Base-by-base conservation (phyloP, 2,329 filamentous ascomycete genomes). In the Bipolaris bicolor region DNA sequence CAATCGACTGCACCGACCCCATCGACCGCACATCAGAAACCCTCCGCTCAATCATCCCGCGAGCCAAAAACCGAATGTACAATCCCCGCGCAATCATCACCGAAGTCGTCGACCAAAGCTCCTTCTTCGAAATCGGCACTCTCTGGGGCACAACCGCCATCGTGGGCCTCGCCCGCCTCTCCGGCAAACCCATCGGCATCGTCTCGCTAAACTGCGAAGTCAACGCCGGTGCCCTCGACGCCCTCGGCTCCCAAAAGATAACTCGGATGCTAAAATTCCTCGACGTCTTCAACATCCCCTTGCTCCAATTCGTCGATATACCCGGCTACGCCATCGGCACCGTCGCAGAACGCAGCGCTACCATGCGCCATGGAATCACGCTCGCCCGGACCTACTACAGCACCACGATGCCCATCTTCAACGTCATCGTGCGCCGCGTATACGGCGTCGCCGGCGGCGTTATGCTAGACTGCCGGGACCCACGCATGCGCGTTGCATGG, bases 391-490 rank as follows among this genome's bases (percentile, higher is more conserved):
- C 86, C 0, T 89, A 89, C 68, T 88, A 84, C 68, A 82, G 82
- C 20, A 88, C 85, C 0, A 88, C 85, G 0, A 83, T 82, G 52
- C 85, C 86, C 0, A 80, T 89, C 3, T 88, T 88, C 75, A 85
- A 78, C 53, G 84, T 89, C n/a, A 79, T 89, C 4, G 83, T 84
- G 1, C 78, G 86, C 5, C 82, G 85, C 46, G 83, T 82, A 1
- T 88, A 86, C 63, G 87, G 86, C 3, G 86, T 89, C 1, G 87
- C 86, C 1, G 86, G 86, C 0, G 86, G 85, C 0, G 76, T 88
- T 15, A 89, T 89, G 85, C 75, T 88, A 0, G 86, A 86, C 43
- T 84, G 81, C 50, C 80, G 87, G 15, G 84, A 88, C 53, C 86
- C 86, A 0, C 77, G 83, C 29, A 83, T 84, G 78, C 81, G 85